phyloP scores from a whole-genome alignment of 257 asterid species.

The Paulownia fortunei region DNA sequence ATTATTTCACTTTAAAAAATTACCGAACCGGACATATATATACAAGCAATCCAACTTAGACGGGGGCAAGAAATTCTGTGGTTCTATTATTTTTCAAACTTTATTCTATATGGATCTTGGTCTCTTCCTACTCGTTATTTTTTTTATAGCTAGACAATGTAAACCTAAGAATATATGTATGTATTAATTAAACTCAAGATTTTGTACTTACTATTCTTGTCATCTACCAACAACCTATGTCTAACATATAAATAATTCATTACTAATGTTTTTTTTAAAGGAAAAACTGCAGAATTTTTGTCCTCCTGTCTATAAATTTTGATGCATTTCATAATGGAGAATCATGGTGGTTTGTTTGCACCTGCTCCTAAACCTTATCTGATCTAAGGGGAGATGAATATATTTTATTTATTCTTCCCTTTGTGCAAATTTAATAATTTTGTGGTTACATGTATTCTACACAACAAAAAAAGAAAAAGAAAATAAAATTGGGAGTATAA shows the following conservation, averaged over 20 bases:
- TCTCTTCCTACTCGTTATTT: neutral
- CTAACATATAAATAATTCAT: constrained; percentile 3
- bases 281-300: constrained; percentile 32
- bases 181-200: constrained; percentile 1
- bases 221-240: constrained; percentile 36
- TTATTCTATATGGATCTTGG: constrained; percentile 3
- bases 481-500: too few relatives aligned
- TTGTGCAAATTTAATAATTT: neutral
- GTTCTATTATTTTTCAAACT: constrained; percentile 4
- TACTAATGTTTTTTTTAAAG: neutral
- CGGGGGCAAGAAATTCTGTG: constrained; percentile 9
- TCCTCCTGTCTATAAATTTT: constrained; percentile 36
- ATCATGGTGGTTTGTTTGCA: constrained; percentile 24
- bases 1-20: neutral
- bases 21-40: neutral
- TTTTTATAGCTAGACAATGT: neutral
- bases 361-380: constrained; percentile 32
- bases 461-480: neutral
- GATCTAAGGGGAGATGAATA: neutral
- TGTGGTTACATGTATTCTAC: neutral
- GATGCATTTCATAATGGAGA: constrained; percentile 30
- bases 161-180: neutral
- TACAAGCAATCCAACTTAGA: neutral
- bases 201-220: constrained; percentile 15
- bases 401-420: neutral